A percentile compares a stretch with the other conserved stretches of the same genome.
These are phyloP conservation scores for Puccinia brachypodii DNA, from an alignment of 1,284 basidiomycete species.

Conservation along the genomic window DNA sequence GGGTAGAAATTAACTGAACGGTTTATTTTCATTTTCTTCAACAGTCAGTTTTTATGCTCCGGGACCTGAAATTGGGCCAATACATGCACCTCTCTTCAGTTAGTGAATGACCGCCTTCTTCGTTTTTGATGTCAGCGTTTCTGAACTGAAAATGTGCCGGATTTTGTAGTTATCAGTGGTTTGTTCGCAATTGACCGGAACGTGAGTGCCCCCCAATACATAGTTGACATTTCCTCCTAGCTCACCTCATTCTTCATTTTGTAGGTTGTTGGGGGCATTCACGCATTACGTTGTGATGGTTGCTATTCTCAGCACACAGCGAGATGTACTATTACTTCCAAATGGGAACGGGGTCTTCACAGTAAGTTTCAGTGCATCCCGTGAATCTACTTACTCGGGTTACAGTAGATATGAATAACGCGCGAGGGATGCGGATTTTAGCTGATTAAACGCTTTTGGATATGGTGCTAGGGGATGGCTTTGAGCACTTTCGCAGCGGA, in stretches of 20 bases:
- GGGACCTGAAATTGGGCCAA: conserved; percentile 40
- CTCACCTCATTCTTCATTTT: neutral
- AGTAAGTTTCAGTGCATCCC: neutral
- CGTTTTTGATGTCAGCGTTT: neutral
- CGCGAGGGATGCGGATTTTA: neutral
- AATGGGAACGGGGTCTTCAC: conserved; percentile 43
- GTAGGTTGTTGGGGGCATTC: conserved; percentile 36
- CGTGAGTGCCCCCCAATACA: neutral
- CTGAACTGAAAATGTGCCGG: neutral
- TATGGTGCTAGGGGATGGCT: conserved; percentile 28
- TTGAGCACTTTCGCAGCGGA: conserved; percentile 30
- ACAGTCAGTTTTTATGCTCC: conserved; percentile 28
- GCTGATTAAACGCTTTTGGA: neutral
- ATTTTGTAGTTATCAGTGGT: conserved; percentile 22
- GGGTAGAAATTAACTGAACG: too few relatives aligned
- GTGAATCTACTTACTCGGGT: neutral
- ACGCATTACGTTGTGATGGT: conserved; percentile 31
- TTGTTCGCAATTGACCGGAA: conserved; percentile 34
- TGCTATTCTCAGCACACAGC: conserved; percentile 37
- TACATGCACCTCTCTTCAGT: conserved; percentile 40
- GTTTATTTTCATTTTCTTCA: too few relatives aligned
- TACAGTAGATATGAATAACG: neutral
- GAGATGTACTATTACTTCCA: conserved; percentile 41
- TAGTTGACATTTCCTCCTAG: neutral
- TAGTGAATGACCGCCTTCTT: neutral